These are phyloP conservation scores for Amaranthus hypochondriacus DNA, from an alignment of 148 eudicot genomes.

Conservation along the genomic window DNA sequence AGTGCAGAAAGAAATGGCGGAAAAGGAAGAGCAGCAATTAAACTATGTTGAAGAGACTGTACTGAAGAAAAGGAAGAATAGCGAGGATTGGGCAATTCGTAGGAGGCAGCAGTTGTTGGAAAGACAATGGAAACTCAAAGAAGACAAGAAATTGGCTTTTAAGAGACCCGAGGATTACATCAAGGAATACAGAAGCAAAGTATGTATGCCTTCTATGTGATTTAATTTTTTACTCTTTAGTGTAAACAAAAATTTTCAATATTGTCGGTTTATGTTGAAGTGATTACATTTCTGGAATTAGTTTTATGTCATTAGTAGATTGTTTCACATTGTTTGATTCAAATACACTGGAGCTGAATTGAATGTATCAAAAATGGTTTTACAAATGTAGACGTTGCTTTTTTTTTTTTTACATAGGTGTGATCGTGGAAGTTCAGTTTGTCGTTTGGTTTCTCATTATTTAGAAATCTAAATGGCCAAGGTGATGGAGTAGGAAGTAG, in stretches of 20 bases:
- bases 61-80: constrained; percentile 80
- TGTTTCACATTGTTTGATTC: too few relatives aligned
- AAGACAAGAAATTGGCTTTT: constrained; percentile 41
- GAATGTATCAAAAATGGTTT: background rate
- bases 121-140: constrained; percentile 46
- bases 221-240: background rate
- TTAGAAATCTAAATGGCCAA: too few relatives aligned
- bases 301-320: background rate
- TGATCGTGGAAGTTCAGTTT: too few relatives aligned
- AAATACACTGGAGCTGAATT: too few relatives aligned
- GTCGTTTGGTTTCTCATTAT: too few relatives aligned
- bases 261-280: background rate
- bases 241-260: background rate
- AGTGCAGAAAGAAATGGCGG: constrained; percentile 40
- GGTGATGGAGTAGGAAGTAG: too few relatives aligned
- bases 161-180: constrained; percentile 83
- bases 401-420: background rate
- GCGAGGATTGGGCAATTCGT: constrained; percentile 78
- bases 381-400: background rate
- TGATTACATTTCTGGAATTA: background rate
- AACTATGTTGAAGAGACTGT: constrained; percentile 72
- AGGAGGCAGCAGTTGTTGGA: constrained; percentile 67
- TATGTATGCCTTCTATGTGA: constrained; percentile 15
- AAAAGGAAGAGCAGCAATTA: constrained; percentile 37
- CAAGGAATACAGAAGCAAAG: constrained; percentile 55